These are phyloP conservation scores for Fomitopsis palustris DNA, from an alignment of 1,284 basidiomycete species.

Conservation along the genomic window DNA sequence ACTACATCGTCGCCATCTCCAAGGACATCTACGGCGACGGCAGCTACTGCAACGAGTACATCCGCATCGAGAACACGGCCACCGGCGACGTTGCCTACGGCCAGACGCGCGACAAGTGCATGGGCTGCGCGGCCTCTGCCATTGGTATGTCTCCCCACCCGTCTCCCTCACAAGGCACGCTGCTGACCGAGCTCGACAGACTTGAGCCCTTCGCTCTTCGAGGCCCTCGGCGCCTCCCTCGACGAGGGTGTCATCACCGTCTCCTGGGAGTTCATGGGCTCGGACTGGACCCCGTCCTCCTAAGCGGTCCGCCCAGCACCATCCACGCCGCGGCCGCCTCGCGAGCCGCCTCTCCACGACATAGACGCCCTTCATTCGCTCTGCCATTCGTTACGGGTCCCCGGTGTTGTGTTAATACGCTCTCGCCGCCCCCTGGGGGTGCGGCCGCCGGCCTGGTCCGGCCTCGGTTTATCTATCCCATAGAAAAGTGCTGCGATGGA, in stretches of 20 bases:
- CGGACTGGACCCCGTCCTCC: constrained; percentile 2
- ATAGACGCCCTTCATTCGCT: neutral
- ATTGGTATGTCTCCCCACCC: constrained; percentile 27
- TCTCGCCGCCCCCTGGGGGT: neutral
- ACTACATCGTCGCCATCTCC: constrained; percentile 39
- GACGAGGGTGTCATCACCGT: constrained; percentile 17
- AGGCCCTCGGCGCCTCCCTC: constrained; percentile 17
- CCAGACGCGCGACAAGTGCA: constrained; percentile 33
- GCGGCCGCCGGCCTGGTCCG: neutral
- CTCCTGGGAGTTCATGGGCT: constrained; percentile 18
- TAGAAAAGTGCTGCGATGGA: neutral
- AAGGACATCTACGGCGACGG: constrained; percentile 32
- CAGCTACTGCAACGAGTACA: constrained; percentile 34
- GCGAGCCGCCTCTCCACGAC: neutral
- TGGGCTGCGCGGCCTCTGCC: constrained; percentile 29
- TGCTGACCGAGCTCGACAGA: constrained; percentile 10
- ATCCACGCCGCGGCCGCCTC: neutral
- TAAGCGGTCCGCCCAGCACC: neutral
- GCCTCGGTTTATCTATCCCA: neutral
- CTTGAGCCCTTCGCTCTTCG: constrained; percentile 23
- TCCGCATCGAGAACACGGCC: constrained; percentile 30
- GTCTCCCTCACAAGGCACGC: neutral
- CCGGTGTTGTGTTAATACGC: neutral
- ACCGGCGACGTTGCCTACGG: constrained; percentile 30
- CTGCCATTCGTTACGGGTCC: neutral